Conservation (phyloP, 2,329 filamentous ascomycete genomes). For the Alternaria solani region DNA sequence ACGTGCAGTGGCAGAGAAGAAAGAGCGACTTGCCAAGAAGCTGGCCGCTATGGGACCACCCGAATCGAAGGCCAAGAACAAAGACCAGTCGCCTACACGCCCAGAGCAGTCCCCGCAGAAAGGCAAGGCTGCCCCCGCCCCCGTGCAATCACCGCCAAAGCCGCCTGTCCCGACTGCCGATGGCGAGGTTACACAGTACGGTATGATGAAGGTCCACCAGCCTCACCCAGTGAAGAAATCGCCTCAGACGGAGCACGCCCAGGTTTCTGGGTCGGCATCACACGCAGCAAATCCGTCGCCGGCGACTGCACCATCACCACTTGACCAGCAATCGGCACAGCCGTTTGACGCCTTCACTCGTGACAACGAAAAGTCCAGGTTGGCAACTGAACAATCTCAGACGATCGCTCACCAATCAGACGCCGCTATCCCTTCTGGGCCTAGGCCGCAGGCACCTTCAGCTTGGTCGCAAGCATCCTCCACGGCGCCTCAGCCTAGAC, state of each 20-base stretch:
- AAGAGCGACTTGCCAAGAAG: slow-evolving; percentile 75
- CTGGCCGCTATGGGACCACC: slow-evolving; percentile 72
- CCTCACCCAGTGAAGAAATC: slow-evolving; percentile 59
- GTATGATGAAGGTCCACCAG: slow-evolving; percentile 69
- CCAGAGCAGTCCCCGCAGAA: slow-evolving; percentile 54
- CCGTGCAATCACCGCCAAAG: slow-evolving; percentile 60
- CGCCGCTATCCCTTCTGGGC: slow-evolving; percentile 21
- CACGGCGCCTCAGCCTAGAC: slow-evolving; percentile 35
- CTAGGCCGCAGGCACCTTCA: slow-evolving; percentile 39
- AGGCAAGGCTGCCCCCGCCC: slow-evolving; percentile 49
- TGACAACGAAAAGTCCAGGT: slow-evolving; percentile 29
- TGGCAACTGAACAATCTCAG: slow-evolving; percentile 27
- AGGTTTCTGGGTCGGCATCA: slow-evolving; percentile 22
- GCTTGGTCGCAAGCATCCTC: slow-evolving; percentile 41
- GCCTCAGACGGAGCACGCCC: slow-evolving; percentile 25
- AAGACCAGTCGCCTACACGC: slow-evolving; percentile 50
- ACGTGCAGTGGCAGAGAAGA: slow-evolving; percentile 74
- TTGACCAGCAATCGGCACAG: slow-evolving; percentile 25
- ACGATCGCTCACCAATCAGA: slow-evolving; percentile 28
- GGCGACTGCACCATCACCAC: slow-evolving; percentile 30
- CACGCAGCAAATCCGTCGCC: slow-evolving; percentile 29
- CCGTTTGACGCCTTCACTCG: slow-evolving; percentile 31
- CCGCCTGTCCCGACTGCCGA: slow-evolving; percentile 65
- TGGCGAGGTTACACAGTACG: slow-evolving; percentile 66
- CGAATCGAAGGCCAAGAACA: slow-evolving; percentile 43